Base-by-base conservation (phyloP, 441 rosid species). In the Codiaeum variegatum region DNA sequence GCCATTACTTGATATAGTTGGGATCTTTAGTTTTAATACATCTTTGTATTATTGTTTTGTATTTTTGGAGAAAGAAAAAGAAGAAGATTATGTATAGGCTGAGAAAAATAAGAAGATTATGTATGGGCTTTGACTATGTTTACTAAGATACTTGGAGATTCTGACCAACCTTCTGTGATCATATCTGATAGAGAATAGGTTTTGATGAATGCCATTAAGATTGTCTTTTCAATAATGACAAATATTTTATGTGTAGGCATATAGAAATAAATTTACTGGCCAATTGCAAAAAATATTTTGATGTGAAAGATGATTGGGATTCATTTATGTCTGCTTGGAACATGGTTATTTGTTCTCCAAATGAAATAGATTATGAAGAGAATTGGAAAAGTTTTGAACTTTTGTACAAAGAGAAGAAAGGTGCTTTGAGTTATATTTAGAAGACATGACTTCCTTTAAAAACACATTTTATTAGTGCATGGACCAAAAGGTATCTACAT, bases 191-290 rank as follows among this genome's bases (percentile, higher is more conserved):
- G 72, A 65, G 72, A 76, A 26, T 56, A 62, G 18, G 79, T 75
- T 16, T 56, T 69, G 42, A 62, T 69, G 44, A 70, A 70, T 38
- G 75, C 75, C 19, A 70, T 55, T 12, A 2, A 16, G 24, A 19
- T 54, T 26, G 61, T 75, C 5, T 75, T 68, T 51, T 54, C 68
- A 1, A 60, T 0, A 7, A 47, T 47, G 0, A 16, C n/a, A 23
- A 69, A 51, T 63, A 44, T 75, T 21, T 52, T 69, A 18, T 62
- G 74, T 52, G 62, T 75, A 1, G 64, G 73, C 70, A 75, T 23
- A 69, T 52, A 31, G 47, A 62, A n/a, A 75, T 68, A 16, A 75
- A 69, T 32, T 60, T 69, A 3, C n/a, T 75, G 15, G 64, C 59
- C 3, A 55, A 54, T 0, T 69, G 74, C 18, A 63, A 75, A 29